phyloP scores from a whole-genome alignment of 768 basidiomycete species.

The Boletales sp. region DNA sequence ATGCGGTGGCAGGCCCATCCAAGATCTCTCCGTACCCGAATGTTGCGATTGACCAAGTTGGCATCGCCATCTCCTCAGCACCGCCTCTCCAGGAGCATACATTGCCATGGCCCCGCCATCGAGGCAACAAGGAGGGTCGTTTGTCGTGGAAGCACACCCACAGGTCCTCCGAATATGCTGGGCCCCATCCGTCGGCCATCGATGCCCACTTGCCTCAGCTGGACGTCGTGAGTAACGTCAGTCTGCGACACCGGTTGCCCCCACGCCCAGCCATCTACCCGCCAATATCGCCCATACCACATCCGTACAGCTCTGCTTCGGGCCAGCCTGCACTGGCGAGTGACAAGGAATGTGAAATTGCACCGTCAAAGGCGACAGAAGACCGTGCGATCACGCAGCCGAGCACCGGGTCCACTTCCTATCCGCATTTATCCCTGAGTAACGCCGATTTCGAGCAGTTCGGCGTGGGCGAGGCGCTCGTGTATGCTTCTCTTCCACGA shows the following conservation, averaged over 20 bases:
- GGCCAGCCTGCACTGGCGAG: background rate
- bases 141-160: constrained; percentile 15
- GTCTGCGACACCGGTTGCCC: constrained; percentile 35
- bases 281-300: constrained; percentile 25
- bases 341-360: background rate
- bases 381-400: background rate
- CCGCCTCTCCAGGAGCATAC: constrained; percentile 26
- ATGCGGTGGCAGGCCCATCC: background rate
- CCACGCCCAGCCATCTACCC: constrained; percentile 26
- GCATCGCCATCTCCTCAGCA: constrained; percentile 42
- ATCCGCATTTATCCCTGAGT: constrained; percentile 26
- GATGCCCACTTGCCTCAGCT: constrained; percentile 17
- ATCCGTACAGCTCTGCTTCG: constrained; percentile 21
- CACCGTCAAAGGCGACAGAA: background rate
- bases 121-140: background rate
- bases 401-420: background rate
- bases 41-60: constrained; percentile 29
- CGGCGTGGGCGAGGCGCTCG: constrained; percentile 63
- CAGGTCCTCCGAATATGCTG: constrained; percentile 35
- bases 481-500: constrained; percentile 35
- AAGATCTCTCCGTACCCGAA: constrained; percentile 32
- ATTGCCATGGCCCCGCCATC: constrained; percentile 17
- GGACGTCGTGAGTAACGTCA: constrained; percentile 26
- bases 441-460: constrained; percentile 42
- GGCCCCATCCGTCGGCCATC: constrained; percentile 37